Evolutionary conservation across 2,329 filamentous ascomycete species (phyloP), one percentile per base, ranked within the genome.

Genomic region (Alternaria brassicicola): DNA sequence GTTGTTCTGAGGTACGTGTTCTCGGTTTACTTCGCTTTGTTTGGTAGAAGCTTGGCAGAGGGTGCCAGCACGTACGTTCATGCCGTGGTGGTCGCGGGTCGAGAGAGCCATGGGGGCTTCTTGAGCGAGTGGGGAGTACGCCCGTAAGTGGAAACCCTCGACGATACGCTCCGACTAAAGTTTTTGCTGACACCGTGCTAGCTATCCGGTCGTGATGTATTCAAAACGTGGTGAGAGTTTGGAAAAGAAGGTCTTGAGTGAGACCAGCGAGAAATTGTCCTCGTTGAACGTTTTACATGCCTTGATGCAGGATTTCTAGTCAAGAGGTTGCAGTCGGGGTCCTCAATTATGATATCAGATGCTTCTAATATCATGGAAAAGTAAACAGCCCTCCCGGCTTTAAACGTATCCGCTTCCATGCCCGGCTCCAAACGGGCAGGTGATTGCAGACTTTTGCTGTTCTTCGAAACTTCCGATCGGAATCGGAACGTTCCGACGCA

Each of bases 41-140:
- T 71, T 25, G 71, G 70, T 0, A 71, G 79, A 19, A 73, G 63
- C 4, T 31, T 76, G 12, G 68, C 73, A 6, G 75, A 78, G 5
- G 84, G 80, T 5, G 82, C 81, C 1, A 79, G 77, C 43, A 80
- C 78, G 0, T 84, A 81, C 62, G 55, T 85, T 1, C 80, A 86
- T 64, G 83, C 83, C 0, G 72, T 70, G 0, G 72, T 81, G 0
- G 71, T 75, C 0, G 78, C 84, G 52, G 83, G 83, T 0, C 77
- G 76, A 41, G 82, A 84, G 64, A 81, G 80, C 0, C 84, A 86
- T 64, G 83, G 83, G 0, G 81, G 79, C 42, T 84, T 81, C 57
- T 38, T 85, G 1, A 82, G 81, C 76, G 79, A 80, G 46, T 84
- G 81, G 77, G 69, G 79, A 7, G 78, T 84, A 17, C 61, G 65